A percentile compares a stretch with the other conserved stretches of the same genome.
Conservation (phyloP, 208 protist genomes). For the Leptomonas pyrrhocoris region DNA sequence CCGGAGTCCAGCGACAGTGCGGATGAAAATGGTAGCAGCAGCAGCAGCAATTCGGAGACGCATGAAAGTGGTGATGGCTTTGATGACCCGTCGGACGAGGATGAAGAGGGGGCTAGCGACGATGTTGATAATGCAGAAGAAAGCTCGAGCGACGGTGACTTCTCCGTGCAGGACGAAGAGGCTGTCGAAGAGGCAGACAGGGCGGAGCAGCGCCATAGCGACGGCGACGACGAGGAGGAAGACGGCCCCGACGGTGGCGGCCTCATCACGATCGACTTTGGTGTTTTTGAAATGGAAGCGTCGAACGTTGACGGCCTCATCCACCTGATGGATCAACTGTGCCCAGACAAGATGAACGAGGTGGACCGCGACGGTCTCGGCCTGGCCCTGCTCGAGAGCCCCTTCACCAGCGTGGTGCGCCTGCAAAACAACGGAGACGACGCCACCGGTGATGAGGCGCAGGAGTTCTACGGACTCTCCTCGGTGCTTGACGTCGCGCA, state of each 20-base stretch:
- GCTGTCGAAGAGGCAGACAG: slow-evolving; percentile 25
- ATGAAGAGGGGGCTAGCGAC: slow-evolving; percentile 6
- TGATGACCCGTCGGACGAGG: background rate
- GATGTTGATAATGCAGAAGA: slow-evolving; percentile 26
- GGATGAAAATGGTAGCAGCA: background rate
- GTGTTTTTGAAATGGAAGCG: slow-evolving; percentile 82
- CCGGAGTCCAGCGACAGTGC: background rate
- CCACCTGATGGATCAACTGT: slow-evolving; percentile 87
- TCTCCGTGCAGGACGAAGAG: slow-evolving; percentile 17
- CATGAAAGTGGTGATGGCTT: background rate
- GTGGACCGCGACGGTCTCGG: slow-evolving; percentile 84
- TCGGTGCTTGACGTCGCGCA: slow-evolving; percentile 72
- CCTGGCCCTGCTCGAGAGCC: slow-evolving; percentile 57
- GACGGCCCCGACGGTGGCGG: slow-evolving; percentile 31
- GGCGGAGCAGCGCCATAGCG: background rate
- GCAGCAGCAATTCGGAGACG: too few species aligned
- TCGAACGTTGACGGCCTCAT: slow-evolving; percentile 71
- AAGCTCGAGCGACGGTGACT: slow-evolving; percentile 12
- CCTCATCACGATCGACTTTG: slow-evolving; percentile 85
- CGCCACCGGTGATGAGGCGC: slow-evolving; percentile 58
- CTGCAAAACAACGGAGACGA: slow-evolving; percentile 57
- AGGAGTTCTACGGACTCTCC: slow-evolving; percentile 82
- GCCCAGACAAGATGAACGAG: slow-evolving; percentile 84
- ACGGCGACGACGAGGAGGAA: slow-evolving; percentile 38
- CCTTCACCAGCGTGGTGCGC: slow-evolving; percentile 79